Evolutionary conservation across 1,139 yeast genomes (phyloP).

Genomic region (Pichia cactophila): DNA sequence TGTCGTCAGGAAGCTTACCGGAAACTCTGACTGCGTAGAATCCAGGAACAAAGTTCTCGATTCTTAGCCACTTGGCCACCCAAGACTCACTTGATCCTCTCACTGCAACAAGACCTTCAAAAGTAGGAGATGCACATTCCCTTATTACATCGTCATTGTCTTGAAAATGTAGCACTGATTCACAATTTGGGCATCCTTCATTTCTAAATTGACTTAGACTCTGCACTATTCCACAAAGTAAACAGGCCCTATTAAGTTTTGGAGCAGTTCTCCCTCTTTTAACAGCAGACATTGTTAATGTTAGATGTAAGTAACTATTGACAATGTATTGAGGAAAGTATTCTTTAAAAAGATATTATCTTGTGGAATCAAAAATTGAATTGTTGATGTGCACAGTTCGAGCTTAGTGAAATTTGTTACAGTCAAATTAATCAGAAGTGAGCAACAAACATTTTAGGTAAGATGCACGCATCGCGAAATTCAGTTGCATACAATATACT

Average conservation of each 20-base stretch:
- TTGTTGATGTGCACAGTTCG: too few relatives aligned
- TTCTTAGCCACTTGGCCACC: slow-evolving; percentile 96
- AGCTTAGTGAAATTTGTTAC: too few relatives aligned
- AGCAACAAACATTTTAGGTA: too few relatives aligned
- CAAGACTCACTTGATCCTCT: slow-evolving; percentile 84
- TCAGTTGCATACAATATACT: too few relatives aligned
- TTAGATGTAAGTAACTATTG: not conserved
- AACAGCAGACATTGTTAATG: not conserved
- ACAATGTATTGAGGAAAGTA: not conserved
- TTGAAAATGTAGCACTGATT: slow-evolving; percentile 62
- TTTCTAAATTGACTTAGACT: slow-evolving; percentile 63
- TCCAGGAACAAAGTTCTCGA: slow-evolving; percentile 85
- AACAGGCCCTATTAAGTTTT: slow-evolving; percentile 87
- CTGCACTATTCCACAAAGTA: slow-evolving; percentile 92
- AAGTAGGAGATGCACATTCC: slow-evolving; percentile 93
- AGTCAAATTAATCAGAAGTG: too few relatives aligned
- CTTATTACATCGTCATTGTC: slow-evolving; percentile 77
- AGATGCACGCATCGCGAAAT: too few relatives aligned
- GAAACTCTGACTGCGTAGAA: slow-evolving; percentile 88
- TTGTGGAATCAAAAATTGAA: not conserved
- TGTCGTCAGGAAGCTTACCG: slow-evolving; percentile 86
- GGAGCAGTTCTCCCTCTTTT: slow-evolving; percentile 30
- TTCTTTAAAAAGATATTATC: too few relatives aligned
- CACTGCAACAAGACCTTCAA: slow-evolving; percentile 90
- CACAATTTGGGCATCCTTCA: slow-evolving; percentile 97